A percentile compares a stretch with the other conserved stretches of the same genome.
Conservation (phyloP, 2,329 filamentous ascomycete species). For the Fusarium sp. region DNA sequence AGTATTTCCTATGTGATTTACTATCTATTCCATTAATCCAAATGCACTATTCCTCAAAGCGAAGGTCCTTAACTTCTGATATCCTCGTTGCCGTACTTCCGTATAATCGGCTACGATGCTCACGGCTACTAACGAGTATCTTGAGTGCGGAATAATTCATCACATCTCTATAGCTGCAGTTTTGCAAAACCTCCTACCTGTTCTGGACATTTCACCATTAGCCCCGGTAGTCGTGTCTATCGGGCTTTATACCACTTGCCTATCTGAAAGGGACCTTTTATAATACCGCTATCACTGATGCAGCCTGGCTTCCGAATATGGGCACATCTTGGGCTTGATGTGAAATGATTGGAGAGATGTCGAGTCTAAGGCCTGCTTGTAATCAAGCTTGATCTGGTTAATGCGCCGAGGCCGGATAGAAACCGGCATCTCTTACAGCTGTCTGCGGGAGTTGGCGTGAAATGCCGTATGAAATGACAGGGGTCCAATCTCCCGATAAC, state of each 20-base stretch:
- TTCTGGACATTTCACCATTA: slow-evolving; percentile 12
- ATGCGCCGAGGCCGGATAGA: not conserved
- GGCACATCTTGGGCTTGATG: not conserved
- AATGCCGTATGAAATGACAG: not conserved
- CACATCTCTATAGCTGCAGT: not conserved
- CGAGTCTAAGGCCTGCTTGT: not conserved
- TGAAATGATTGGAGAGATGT: not conserved
- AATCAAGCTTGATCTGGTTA: slow-evolving; percentile 1
- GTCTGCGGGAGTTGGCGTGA: not conserved
- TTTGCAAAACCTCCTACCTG: not conserved
- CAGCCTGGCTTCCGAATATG: not conserved
- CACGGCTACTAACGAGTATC: not conserved
- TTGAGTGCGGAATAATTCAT: not conserved
- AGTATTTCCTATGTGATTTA: not conserved
- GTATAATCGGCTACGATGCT: not conserved
- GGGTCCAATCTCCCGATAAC: not conserved
- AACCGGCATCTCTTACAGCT: not conserved
- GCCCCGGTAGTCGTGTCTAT: slow-evolving; percentile 2
- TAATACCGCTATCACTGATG: slow-evolving; percentile 11
- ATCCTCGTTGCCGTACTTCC: slow-evolving; percentile 2
- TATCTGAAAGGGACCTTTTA: slow-evolving; percentile 24
- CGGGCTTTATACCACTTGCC: slow-evolving; percentile 18
- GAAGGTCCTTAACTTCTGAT: not conserved
- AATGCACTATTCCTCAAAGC: not conserved
- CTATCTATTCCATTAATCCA: not conserved